Evolutionary conservation across 106 monocot species (phyloP).

Genomic region (Platanthera zijinensis): DNA sequence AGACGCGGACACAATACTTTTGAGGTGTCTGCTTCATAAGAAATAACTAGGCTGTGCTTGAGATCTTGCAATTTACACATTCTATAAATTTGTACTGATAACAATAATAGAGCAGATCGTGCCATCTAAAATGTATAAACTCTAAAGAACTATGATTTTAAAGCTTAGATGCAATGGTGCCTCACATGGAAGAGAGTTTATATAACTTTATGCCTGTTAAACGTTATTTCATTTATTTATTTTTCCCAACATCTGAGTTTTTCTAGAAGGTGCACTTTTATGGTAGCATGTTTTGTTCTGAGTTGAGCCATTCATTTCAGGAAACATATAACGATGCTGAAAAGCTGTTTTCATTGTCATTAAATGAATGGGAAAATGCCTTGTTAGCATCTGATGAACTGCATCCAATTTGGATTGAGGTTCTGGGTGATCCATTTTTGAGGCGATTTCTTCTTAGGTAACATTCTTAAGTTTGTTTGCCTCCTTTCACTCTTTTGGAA

Average conservation of each 20-base stretch:
- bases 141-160: too few species aligned
- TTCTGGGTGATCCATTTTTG: slow-evolving; percentile 78
- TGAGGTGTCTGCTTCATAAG: too few species aligned
- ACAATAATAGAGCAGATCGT: too few species aligned
- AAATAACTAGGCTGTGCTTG: too few species aligned
- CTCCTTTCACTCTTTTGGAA: not conserved
- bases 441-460: slow-evolving; percentile 88
- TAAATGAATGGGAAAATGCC: slow-evolving; percentile 48
- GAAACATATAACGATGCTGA: slow-evolving; percentile 68
- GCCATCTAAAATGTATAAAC: too few species aligned
- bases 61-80: too few species aligned
- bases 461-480: not conserved
- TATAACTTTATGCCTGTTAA: too few species aligned
- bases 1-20: too few species aligned
- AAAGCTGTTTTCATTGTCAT: slow-evolving; percentile 41
- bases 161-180: too few species aligned
- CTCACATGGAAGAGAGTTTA: too few species aligned
- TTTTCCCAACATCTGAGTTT: not conserved
- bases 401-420: slow-evolving; percentile 69
- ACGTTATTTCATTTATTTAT: too few species aligned
- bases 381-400: slow-evolving; percentile 45
- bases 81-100: too few species aligned
- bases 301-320: slow-evolving; percentile 30
- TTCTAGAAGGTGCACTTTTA: not conserved
- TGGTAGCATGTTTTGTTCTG: not conserved